Evolutionary conservation across 2,329 filamentous ascomycete genomes (phyloP), one percentile per base, ranked within the genome.

Genomic region (Aspergillus sp.): DNA sequence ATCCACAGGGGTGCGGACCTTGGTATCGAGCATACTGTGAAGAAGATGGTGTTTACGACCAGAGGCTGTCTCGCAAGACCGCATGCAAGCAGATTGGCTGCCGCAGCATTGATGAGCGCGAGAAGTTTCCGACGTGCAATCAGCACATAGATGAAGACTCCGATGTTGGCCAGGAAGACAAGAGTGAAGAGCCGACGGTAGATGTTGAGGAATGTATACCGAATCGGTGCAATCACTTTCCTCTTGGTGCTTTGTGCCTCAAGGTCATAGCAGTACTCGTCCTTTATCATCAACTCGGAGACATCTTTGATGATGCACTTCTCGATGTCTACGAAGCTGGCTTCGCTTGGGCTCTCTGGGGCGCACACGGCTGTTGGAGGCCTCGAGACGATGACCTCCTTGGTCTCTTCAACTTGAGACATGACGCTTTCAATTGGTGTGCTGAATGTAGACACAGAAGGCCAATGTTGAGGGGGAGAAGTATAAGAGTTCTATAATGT

Each of bases 1-100:
- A 81, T 62, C 39, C 75, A 66, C 33, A 82, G 69, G 2, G 81
- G 81, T 23, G 76, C 72, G 33, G 70, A 77, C 49, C 70, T 69
- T n/a, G 79, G 79, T 48, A 79, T 74, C 17, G 73, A 75, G 57
- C 74, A 75, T 53, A 80, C 78, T 11, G 76, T 59, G 51, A 70
- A 65, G 65, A 82, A 83, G 45, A 83, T 74, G 15, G 72, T 65
- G 67, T 84, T 84, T 68, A 84, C 77, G n/a, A 83, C 72, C 48
- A 82, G 70, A 57, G 82, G 81, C 65, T 84, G 80, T 56, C 81
- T 79, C 52, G 81, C 77, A 39, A 82, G 64, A 33, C 82, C 75
- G 39, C 78, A 77, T 3, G 74, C 75, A 3, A 79, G 68, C 53
- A 83, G 61, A 62, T 84, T 84, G 50, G 74, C 72, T 6, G 77